Evolutionary conservation across 164 flowering plant genomes (phyloP), one percentile per base, ranked within the genome.

Genomic region (Vitis rupestris): DNA sequence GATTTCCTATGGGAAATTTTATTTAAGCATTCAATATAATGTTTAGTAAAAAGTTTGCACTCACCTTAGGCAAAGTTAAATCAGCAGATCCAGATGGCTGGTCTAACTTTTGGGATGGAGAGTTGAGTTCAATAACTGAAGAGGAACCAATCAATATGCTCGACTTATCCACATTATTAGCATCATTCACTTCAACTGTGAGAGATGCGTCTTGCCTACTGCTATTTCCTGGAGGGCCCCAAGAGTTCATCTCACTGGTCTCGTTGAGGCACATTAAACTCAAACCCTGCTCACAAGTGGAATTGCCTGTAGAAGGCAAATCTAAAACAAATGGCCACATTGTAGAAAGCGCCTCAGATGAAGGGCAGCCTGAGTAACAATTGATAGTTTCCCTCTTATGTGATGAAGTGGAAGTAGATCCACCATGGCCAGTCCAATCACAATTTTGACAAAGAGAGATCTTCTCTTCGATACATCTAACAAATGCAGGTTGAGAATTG

Each of bases 291-390:
- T 90, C 90, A 70, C 89, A 86, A 50, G 77, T 68, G 23, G 88
- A 75, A 75, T 84, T 87, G 4, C 75, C 86, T 9, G 53, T 74
- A 19, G 87, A 70, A 70, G 88, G 82, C 56, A 74, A 69, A 30
- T 89, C 88, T 14, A 77, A 68, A 47, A 85, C 70, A 76, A 89
- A 90, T 47, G 97, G 79, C 97, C 97, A 94, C 13, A 94, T 77
- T 8, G 84, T 75, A 74, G 95, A 85, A 61, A 92, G 88, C 59
- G 91, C 97, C 0, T 88, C 70, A 14, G 95, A 82, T 3, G 99
- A 89, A 31, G 97, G 99, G 69, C 97, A 94, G 14, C 95, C 99
- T 54, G 99, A 79, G 79, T 94, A 94, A 76, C 89, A 86, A 66
- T 78, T 86, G 63, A 94, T 84, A 2, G 87, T 31, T 54, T 89